Base-by-base conservation (phyloP, 306 rosid genomes). In the Cucurbita argyrosperma region DNA sequence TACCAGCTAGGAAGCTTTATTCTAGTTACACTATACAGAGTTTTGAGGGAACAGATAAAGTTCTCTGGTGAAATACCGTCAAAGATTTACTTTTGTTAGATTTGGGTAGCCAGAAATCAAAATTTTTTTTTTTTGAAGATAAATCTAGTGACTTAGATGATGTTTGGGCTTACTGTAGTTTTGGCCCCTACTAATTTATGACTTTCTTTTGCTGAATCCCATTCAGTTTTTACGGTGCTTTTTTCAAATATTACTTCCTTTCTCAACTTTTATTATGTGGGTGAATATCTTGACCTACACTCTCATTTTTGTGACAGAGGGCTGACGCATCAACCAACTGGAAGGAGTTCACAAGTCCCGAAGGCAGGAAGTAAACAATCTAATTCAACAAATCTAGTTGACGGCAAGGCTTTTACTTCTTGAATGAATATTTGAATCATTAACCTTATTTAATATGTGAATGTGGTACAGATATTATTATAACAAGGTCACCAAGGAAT, bases 301-400 rank as follows among this genome's bases (percentile, higher is more conserved):
- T 83, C 60, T 85, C 77, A 57, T 77, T 71, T 11, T 79, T 85
- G 78, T 79, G 65, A 72, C 88, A 92, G 98, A 92, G 91, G 83
- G 96, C 85, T 18, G 98, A 92, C 79, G 93, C 96, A 82, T 85
- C 96, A 76, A 92, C 96, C 63, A 87, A 90, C 81, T 92, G 98
- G 98, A 90, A 92, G 81, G 98, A 92, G 80, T 88, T 78, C 84
- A 76, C 83, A 5, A 90, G 96, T 82, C 96, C 96, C 51, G 96
- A 92, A 74, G 96, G 98, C 77, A 87, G 90, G 79, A 92, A 92
- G 96, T 92, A 75, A 18, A 93, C 85, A 42, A 43, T 76, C 75
- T 51, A 58, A 51, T 79, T 23, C 74, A 40, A n/a, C 71, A 37
- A 47, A 43, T 58, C n/a, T 56, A 37, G 38, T 53, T 52, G 19